Evolutionary conservation across 2,329 filamentous ascomycete species (phyloP), one percentile per base, ranked within the genome.

Genomic region (Diaporthe amygdali): DNA sequence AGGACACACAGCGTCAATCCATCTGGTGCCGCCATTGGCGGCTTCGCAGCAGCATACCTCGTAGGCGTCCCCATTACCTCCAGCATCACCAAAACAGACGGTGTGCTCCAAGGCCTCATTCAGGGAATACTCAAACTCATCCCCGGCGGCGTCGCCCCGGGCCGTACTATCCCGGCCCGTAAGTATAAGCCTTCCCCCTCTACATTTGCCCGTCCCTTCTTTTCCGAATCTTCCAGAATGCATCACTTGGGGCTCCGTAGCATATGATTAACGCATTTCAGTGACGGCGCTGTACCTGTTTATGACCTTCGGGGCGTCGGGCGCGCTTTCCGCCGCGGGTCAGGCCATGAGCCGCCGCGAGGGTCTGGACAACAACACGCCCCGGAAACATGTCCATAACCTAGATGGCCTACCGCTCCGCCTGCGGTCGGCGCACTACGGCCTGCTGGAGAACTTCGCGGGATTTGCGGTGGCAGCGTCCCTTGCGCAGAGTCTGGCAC

Each of bases 391-490:
- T 32, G n/a, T 71, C 39, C 51, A 49, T 41, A 30, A 44, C 15
- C 63, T 71, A 22, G 51, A 67, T 9, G 69, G 69, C 3, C 37
- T 71, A 41, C 69, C 69, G 41, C 69, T 71, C 2, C 61, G 69
- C 51, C 41, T 71, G 41, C 51, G 69, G n/a, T 67, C 61, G 8
- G 69, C 69, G 12, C 69, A 71, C 51, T 68, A 71, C 44, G 37
- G 37, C 51, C 69, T 71, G 47, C 30, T 71, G 30, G 69, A 71
- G 63, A 71, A 71, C 44, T 71, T 71, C 25, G 55, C 69, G 32
- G 61, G 61, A 5, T 71, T 30, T 22, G 69, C 63, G n/a, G 41
- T 71, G 8, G 69, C 69, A 30, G 69, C 69, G 46, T 37, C 69
- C 14, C 63, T 71, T 39, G 64, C 51, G 25, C 69, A 71, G 52